Conservation (phyloP, 2,329 filamentous ascomycete species). For the Proliferodiscus dingleyae region DNA sequence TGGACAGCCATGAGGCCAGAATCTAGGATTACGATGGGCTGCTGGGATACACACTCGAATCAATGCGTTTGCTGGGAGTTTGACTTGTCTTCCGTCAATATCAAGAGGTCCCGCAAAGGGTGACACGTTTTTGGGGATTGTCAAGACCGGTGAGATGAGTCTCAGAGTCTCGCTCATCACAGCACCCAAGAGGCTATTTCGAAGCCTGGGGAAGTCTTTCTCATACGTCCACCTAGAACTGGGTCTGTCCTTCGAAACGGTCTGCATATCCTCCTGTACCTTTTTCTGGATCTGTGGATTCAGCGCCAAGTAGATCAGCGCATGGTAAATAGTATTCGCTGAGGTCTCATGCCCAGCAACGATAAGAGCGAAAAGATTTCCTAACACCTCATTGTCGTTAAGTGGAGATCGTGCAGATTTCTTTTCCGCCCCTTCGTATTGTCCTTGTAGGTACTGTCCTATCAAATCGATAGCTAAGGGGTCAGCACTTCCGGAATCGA, state of each 20-base stretch:
- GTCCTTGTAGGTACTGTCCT: conserved; percentile 6
- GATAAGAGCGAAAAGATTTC: conserved; percentile 63
- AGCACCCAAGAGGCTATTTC: conserved; percentile 65
- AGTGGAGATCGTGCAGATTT: conserved; percentile 27
- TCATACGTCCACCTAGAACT: conserved; percentile 66
- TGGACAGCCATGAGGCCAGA: conserved; percentile 53
- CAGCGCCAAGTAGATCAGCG: conserved; percentile 62
- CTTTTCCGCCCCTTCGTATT: background rate
- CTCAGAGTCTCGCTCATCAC: conserved; percentile 73
- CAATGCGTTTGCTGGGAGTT: conserved; percentile 50
- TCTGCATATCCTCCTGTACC: conserved; percentile 64
- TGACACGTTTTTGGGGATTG: conserved; percentile 62
- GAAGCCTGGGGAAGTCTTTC: conserved; percentile 54
- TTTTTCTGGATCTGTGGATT: conserved; percentile 57
- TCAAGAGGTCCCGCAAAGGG: conserved; percentile 48
- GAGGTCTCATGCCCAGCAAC: conserved; percentile 77
- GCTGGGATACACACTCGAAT: conserved; percentile 54
- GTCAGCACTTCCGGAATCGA: background rate
- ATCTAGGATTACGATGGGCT: conserved; percentile 63
- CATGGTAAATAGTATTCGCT: conserved; percentile 68
- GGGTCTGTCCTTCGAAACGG: conserved; percentile 54
- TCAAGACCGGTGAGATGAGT: conserved; percentile 63
- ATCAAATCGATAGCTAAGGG: conserved; percentile 1
- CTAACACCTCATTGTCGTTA: conserved; percentile 59
- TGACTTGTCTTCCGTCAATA: conserved; percentile 51